Conservation (phyloP, 352 stramenopile genomes). For the Globisporangium acanthophoron region DNA sequence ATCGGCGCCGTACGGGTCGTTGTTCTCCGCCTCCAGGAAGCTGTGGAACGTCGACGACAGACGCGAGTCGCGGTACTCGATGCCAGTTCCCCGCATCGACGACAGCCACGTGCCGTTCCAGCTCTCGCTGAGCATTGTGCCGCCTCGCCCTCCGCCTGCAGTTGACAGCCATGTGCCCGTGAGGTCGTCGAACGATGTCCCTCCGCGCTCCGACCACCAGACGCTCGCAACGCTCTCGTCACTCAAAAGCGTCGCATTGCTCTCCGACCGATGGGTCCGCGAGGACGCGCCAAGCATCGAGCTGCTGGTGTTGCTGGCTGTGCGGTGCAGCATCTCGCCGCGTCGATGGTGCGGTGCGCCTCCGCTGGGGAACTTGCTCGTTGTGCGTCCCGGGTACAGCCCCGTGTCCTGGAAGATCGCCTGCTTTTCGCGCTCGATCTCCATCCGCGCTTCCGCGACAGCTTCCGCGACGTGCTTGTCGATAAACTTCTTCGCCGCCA, state of each 20-base stretch:
- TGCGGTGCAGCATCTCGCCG: constrained; percentile 6
- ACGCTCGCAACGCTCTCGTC: constrained; percentile 29
- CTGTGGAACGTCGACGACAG: constrained; percentile 27
- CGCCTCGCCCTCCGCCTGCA: constrained; percentile 13
- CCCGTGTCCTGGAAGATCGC: constrained; percentile 61
- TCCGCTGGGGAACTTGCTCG: neutral
- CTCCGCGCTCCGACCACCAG: constrained; percentile 41
- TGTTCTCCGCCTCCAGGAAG: constrained; percentile 24
- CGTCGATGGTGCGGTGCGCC: constrained; percentile 2
- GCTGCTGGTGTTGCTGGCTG: constrained; percentile 14
- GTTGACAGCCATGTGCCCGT: constrained; percentile 36
- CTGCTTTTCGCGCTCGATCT: constrained; percentile 69
- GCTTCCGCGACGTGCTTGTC: constrained; percentile 71
- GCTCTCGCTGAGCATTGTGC: constrained; percentile 31
- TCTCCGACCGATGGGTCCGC: constrained; percentile 23
- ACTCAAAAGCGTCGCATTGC: constrained; percentile 25
- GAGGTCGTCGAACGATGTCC: constrained; percentile 30
- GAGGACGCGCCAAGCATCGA: constrained; percentile 16
- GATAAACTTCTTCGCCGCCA: constrained; percentile 58
- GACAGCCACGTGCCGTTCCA: constrained; percentile 28
- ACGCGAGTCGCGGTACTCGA: constrained; percentile 25
- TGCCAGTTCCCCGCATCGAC: constrained; percentile 20
- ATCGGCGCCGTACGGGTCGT: constrained; percentile 13
- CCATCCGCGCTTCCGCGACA: constrained; percentile 49
- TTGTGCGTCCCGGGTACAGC: constrained; percentile 34